phyloP scores from a whole-genome alignment of 2,329 filamentous ascomycete species.

The Cladophialophora psammophila region DNA sequence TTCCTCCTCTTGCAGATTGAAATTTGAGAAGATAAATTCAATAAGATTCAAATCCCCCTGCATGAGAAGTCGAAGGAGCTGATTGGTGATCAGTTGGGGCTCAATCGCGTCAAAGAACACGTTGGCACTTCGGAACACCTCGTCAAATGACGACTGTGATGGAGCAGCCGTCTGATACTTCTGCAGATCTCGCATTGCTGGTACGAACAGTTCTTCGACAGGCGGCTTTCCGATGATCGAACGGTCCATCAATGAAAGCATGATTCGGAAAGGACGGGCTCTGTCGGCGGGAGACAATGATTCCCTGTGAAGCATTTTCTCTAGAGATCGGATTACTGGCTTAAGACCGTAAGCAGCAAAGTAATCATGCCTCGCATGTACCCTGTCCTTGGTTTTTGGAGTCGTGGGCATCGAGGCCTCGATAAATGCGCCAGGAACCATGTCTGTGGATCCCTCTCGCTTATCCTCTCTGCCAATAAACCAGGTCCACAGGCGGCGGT shows the following conservation, averaged over 20 bases:
- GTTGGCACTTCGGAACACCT: constrained; percentile 90
- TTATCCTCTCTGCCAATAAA: constrained; percentile 77
- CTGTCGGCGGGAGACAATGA: constrained; percentile 68
- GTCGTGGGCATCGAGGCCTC: constrained; percentile 12
- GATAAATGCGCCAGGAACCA: constrained; percentile 2
- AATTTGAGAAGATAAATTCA: constrained; percentile 82
- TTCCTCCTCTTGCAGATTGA: constrained; percentile 93
- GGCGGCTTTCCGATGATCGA: constrained; percentile 96
- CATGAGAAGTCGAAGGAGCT: constrained; percentile 66
- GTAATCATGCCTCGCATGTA: constrained; percentile 69
- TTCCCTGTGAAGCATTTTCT: constrained; percentile 74
- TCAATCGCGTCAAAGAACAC: constrained; percentile 98
- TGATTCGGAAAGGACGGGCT: constrained; percentile 87
- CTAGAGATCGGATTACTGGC: constrained; percentile 74
- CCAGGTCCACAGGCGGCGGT: constrained; percentile 95
- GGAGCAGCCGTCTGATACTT: constrained; percentile 72
- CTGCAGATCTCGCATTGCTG: constrained; percentile 80
- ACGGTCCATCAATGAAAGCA: constrained; percentile 94
- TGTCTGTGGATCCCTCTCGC: constrained; percentile 33
- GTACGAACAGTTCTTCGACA: constrained; percentile 86
- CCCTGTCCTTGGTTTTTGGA: constrained; percentile 42
- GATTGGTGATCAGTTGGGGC: constrained; percentile 88
- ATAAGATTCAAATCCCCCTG: constrained; percentile 73
- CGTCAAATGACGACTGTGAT: constrained; percentile 75
- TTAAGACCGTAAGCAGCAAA: constrained; percentile 82